Base-by-base conservation (phyloP, 257 asterid species). In the Solanum ossicruentum region DNA sequence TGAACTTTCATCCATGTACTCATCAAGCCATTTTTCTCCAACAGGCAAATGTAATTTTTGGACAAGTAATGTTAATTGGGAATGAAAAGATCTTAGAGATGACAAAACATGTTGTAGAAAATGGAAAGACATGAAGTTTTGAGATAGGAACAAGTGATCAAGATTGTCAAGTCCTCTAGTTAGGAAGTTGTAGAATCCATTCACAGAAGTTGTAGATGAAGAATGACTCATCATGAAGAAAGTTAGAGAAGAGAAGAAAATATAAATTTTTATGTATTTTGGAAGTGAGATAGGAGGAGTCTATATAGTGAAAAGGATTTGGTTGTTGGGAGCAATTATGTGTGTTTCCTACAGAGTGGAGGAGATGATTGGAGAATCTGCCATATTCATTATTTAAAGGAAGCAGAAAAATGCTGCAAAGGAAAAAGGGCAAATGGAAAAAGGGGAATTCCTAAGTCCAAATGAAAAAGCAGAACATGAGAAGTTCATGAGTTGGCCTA, bases 1-100 rank as follows among this genome's bases (percentile, higher is more conserved):
- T 21, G 97, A 92, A 87, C 94, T 94, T 63, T 94, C 98, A 52
- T 94, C 98, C 98, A 94, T 94, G 85, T 92, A 94, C 71, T 92
- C 97, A 17, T 94, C 95, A 0, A 94, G 88, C 98, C 98, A 93
- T 88, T 93, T 94, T 26, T 91, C 97, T 1, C 97, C 97, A 8
- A 86, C 94, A 2, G 95, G 95, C 67, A 94, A 86, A 43, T 91
- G 92, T 4, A 94, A 83, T 65, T 89, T 92, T 32, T 91, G 95
- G 7, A 89, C 92, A 65, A 93, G 71, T 32, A 87, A 69, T 11
- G 92, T 90, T n/a, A 90, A 20, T 63, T 93, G 93, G 79, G 95
- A 88, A 60, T 93, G 98, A 77, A 91, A 89, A 2, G 97, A 94
- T 55, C 92, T 86, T 15, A 93, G 89, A 6, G 91, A 85, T 0